Evolutionary conservation across 2,329 filamentous ascomycete species (phyloP), one percentile per base, ranked within the genome.

Genomic region (Cercospora sp.): DNA sequence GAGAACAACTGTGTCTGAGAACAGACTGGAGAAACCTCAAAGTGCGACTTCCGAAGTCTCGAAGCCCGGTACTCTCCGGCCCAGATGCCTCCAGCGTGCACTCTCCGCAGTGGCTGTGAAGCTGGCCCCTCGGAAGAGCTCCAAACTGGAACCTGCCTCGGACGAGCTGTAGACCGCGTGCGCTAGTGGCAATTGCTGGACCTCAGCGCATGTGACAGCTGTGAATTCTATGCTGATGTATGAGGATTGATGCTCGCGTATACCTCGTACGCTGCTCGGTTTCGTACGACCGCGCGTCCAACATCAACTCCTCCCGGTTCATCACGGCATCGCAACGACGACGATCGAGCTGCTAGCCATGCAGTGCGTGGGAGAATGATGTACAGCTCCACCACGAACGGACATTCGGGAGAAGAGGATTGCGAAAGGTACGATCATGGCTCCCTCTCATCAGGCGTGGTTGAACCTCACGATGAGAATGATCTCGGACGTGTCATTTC

Each of bases 61-160:
- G 43, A 26, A 30, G 43, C 8, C 7, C 61, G 61, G 61, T 16
- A 51, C 8, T 63, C 49, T 53, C 61, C 61, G 49, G 61, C 51
- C 45, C 45, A 63, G 61, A 61, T 28, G 59, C 43, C 13, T 26
- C 24, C 40, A 16, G 58, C 40, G 16, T 26, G 9, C 43, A 51
- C 26, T 37, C 28, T 57, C 49, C 61, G 61, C 49, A 26, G 45
- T 63, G 61, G 61, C 30, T 63, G 61, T 37, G 30, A 10, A 18
- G 43, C 24, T 9, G 61, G 61, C 49, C 26, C 61, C 40, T 49
- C 61, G 61, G 61, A 18, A 32, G 26, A 63, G 45, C 16, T 55
- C n/a, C 45, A 40, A 30, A 40, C 0, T 18, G 18, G 10, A 26
- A 40, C n/a, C n/a, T 55, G 61, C 45, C 61, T 63, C 61, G 61